Percentiles rank a stretch among this genome's conserved stretches.
These are phyloP conservation scores for Nothophoma quercina DNA, from an alignment of 2,329 filamentous ascomycete species.

Conservation along the genomic window DNA sequence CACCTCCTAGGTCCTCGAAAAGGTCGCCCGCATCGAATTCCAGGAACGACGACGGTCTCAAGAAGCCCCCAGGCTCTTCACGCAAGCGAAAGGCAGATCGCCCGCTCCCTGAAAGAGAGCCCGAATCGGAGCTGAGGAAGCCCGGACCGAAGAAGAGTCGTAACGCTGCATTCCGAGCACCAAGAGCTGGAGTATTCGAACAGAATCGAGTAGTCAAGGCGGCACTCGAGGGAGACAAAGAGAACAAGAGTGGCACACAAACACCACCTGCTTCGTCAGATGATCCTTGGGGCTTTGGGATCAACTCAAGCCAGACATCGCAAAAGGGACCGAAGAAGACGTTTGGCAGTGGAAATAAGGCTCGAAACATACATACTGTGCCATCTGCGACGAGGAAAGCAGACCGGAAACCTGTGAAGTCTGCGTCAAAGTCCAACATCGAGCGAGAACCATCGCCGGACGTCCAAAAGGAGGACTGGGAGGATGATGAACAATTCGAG, in stretches of 20 bases:
- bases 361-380: slow-evolving; percentile 23
- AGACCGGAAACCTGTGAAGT: background rate
- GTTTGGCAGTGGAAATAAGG: slow-evolving; percentile 1
- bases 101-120: background rate
- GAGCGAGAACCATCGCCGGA: background rate
- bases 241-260: slow-evolving; percentile 13
- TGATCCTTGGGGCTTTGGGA: background rate
- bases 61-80: background rate
- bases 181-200: background rate
- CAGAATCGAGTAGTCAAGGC: slow-evolving; percentile 21
- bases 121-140: slow-evolving; percentile 4
- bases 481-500: no score
- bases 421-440: background rate
- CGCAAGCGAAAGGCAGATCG: slow-evolving; percentile 8
- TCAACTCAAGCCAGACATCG: slow-evolving; percentile 14
- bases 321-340: slow-evolving; percentile 11
- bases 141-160: slow-evolving; percentile 4
- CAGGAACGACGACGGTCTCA: background rate
- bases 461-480: background rate
- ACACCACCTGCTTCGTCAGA: slow-evolving; percentile 7
- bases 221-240: slow-evolving; percentile 24
- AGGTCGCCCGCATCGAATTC: background rate
- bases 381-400: background rate
- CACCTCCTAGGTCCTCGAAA: background rate
- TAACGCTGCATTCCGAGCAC: background rate